These are phyloP conservation scores for Hemerocallis citrina DNA, from an alignment of 106 monocot species.

Conservation along the genomic window DNA sequence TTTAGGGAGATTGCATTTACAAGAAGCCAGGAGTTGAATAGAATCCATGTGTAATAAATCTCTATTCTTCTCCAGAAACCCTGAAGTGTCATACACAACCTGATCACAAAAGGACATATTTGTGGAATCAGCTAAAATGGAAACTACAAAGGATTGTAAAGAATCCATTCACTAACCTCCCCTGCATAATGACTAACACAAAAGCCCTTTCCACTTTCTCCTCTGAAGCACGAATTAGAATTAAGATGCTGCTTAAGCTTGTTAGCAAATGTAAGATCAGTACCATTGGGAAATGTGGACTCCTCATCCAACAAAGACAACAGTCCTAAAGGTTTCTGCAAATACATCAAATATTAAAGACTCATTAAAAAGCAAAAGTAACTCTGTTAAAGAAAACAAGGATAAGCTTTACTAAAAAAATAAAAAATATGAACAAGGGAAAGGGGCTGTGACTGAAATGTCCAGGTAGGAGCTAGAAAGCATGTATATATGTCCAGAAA, in stretches of 20 bases:
- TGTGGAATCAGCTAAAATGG: too few species aligned
- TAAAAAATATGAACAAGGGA: too few species aligned
- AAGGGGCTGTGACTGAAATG: too few species aligned
- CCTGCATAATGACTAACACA: constrained; percentile 80
- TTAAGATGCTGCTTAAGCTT: constrained; percentile 84
- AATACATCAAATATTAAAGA: too few species aligned
- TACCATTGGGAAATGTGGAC: constrained; percentile 90
- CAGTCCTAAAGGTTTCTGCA: constrained; percentile 88
- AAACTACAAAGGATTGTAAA: too few species aligned
- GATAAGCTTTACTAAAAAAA: too few species aligned
- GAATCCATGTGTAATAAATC: constrained; percentile 80
- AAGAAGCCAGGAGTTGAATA: constrained; percentile 70
- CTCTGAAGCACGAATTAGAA: constrained; percentile 75
- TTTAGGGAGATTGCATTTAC: constrained; percentile 61
- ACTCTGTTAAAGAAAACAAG: too few species aligned
- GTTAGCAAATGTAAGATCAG: constrained; percentile 81
- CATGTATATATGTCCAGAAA: too few species aligned
- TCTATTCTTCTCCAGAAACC: constrained; percentile 92
- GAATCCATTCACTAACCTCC: constrained; percentile 40
- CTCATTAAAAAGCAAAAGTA: too few species aligned
- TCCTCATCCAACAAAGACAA: constrained; percentile 90
- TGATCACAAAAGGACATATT: constrained; percentile 15
- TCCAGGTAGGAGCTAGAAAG: too few species aligned
- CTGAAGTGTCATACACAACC: constrained; percentile 75
- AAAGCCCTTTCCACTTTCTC: constrained; percentile 80